phyloP scores from a whole-genome alignment of 306 rosid species.

The Calophaca sinica region DNA sequence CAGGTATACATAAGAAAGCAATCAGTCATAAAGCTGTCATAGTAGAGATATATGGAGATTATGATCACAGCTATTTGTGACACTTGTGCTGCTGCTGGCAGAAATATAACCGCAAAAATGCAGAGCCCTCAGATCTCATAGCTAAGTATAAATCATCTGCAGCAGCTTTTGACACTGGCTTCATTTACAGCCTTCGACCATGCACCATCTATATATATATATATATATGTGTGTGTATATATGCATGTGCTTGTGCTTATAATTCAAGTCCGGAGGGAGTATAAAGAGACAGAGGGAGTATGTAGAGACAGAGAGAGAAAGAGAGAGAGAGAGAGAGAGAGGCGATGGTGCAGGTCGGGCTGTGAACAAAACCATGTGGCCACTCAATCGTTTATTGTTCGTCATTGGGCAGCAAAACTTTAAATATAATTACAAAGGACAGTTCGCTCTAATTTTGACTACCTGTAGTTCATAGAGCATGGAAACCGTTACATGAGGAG shows the following conservation, averaged over 20 bases:
- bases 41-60: background rate
- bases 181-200: conserved; percentile 23
- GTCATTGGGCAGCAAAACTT: conserved; percentile 47
- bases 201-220: conserved; percentile 35
- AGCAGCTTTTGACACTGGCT: conserved; percentile 2
- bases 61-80: background rate
- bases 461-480: background rate
- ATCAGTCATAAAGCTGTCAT: background rate
- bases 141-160: conserved; percentile 34
- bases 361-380: conserved; percentile 28
- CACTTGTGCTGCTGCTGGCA: background rate
- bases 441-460: background rate
- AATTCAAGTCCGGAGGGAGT: too few species aligned
- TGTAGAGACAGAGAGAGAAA: background rate
- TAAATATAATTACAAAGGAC: background rate
- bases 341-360: conserved; percentile 11
- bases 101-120: background rate
- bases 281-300: background rate
- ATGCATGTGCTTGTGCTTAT: background rate
- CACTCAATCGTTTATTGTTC: conserved; percentile 34
- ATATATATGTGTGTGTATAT: background rate
- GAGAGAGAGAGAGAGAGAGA: background rate
- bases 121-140: conserved; percentile 47
- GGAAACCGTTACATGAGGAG: too few species aligned
- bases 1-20: background rate